Evolutionary conservation across 371 early-diverging fungal genomes (phyloP).

Genomic region (Mucor saturninus): DNA sequence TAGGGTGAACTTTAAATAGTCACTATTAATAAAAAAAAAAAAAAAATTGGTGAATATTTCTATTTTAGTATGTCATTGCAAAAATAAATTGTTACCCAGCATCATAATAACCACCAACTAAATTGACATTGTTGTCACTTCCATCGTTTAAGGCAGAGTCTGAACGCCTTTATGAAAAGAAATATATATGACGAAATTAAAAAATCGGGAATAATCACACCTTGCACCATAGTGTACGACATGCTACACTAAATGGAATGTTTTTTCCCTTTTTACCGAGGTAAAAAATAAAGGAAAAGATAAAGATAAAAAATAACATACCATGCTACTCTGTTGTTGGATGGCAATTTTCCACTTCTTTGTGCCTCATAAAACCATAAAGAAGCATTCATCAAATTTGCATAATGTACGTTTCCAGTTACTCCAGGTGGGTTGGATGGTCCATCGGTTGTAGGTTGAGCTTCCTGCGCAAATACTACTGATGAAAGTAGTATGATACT

Average conservation of each 20-base stretch:
- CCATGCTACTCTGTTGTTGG: conserved; percentile 60
- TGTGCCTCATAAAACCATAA: conserved; percentile 66
- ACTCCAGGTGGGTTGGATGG: conserved; percentile 25
- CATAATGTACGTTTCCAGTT: conserved; percentile 34
- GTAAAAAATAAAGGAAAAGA: neutral
- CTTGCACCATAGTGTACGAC: neutral
- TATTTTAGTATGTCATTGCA: neutral
- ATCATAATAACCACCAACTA: conserved; percentile 57
- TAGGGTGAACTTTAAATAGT: conserved; percentile 68
- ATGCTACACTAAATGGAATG: neutral
- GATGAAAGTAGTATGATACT: conserved; percentile 11
- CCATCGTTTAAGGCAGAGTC: conserved; percentile 61
- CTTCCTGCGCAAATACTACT: conserved; percentile 5
- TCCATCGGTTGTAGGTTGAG: conserved; percentile 22
- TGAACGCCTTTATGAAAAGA: conserved; percentile 44
- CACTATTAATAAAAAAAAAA: conserved; percentile 30
- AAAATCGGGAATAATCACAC: too few species aligned
- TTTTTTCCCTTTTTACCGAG: neutral
- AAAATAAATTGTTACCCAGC: conserved; percentile 32
- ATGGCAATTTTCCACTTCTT: conserved; percentile 57
- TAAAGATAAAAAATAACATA: conserved; percentile 23
- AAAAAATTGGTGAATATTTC: neutral
- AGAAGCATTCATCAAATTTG: conserved; percentile 41
- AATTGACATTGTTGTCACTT: conserved; percentile 47
- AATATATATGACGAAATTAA: neutral